Conservation (phyloP, 2,329 filamentous ascomycete genomes). For the Tolypocladium album region DNA sequence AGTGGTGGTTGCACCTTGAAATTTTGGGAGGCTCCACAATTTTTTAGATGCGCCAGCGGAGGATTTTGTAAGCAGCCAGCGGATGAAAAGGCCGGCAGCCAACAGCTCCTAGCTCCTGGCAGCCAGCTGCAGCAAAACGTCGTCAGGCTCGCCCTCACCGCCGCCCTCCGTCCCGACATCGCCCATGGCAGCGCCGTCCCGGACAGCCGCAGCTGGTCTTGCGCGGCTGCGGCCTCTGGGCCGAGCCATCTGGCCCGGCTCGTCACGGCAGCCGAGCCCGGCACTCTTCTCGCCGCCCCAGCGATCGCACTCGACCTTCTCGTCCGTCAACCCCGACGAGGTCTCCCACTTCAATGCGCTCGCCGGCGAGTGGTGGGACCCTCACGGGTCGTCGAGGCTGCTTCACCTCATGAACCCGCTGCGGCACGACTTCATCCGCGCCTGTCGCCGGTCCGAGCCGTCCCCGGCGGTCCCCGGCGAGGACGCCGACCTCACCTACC, state of each 20-base stretch:
- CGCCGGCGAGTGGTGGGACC: conserved; percentile 94
- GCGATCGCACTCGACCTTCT: conserved; percentile 25
- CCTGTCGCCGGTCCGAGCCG: conserved; percentile 50
- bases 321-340: conserved; percentile 79
- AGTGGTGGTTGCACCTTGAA: background rate
- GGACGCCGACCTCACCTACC: conserved; percentile 46
- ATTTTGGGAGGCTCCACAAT: background rate
- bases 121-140: background rate
- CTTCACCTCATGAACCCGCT: conserved; percentile 98
- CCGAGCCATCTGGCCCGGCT: background rate
- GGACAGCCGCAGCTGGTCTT: conserved; percentile 1
- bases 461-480: conserved; percentile 20
- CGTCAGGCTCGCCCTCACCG: background rate
- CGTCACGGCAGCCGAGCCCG: too few relatives aligned
- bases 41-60: background rate
- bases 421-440: conserved; percentile 80
- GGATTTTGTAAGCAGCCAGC: background rate
- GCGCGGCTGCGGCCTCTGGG: background rate
- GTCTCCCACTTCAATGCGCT: conserved; percentile 91
- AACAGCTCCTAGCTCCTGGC: background rate
- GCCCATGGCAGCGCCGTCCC: conserved; percentile 7
- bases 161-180: conserved; percentile 1
- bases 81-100: background rate
- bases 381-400: conserved; percentile 80
- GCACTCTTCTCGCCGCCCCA: background rate